Base-by-base conservation (phyloP, 371 early-diverging fungal species). In the Mortierella sp. region DNA sequence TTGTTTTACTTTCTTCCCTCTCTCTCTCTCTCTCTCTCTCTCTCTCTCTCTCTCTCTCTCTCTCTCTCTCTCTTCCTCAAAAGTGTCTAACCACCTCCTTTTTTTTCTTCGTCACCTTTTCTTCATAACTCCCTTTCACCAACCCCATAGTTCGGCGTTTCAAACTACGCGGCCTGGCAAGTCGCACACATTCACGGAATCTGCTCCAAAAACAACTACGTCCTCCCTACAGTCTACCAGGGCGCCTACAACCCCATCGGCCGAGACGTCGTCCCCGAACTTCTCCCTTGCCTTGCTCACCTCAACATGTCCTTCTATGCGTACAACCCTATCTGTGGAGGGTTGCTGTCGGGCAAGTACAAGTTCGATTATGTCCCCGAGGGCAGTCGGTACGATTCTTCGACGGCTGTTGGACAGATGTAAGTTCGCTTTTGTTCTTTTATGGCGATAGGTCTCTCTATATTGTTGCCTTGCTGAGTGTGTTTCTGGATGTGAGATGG, bases 301-400 rank as follows among this genome's bases (percentile, higher is more conserved):
- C 26, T 51, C 46, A 78, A 78, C 69, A 78, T 78, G 31, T 44
- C 69, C 0, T 88, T 88, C 50, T 86, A 90, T 77, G 92, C 91
- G 0, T 94, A 91, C 82, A 94, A 92, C 78, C 92, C 93, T 3
- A 78, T 92, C 43, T 87, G 26, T 40, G 93, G 93, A 53, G 93
- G 93, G 24, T 21, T 92, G 19, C 73, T 91, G 50, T 79, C 87
- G 31, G 89, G 90, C 3, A 82, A 87, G 16, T 87, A 88, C 75
- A 70, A 70, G n/a, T 74, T 78, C 26, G 81, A 40, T 37, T 2
- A 16, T 10, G 72, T 50, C 24, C n/a, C 50, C 1, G 72, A 72
- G 21, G 72, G 72, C 0, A 50, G 24, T 19, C 53, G 72, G 2
- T 72, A 51, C 16, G 71, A 71, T 31, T 24, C 72, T 37, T 26